Evolutionary conservation across 768 basidiomycete species (phyloP), one percentile per base, ranked within the genome.

Genomic region (Phlebiopsis gigantea): DNA sequence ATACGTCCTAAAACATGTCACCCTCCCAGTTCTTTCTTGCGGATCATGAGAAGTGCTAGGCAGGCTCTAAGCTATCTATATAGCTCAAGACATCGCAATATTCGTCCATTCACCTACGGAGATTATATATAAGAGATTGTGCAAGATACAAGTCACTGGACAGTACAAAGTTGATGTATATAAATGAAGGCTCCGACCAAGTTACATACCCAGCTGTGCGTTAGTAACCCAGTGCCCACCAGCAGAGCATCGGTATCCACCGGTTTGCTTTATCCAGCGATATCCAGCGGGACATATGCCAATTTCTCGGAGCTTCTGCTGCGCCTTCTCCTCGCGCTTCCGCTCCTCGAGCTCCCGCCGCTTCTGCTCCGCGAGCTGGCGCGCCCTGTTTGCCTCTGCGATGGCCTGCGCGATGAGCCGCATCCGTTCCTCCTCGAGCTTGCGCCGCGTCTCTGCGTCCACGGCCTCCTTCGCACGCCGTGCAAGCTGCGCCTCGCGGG

Each of bases 221-320:
- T 74, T 58, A 12, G 53, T 48, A 5, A 80, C 59, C 54, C 69
- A 78, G 62, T 81, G 80, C 1, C 43, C n/a, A 0, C 81, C 79
- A 1, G 75, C 81, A 1, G 69, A 63, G 59, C 80, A 82, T 12
- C 78, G 64, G 67, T 78, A 82, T 2, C 79, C 79, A 4, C 49
- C 60, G 0, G 10, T 2, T 52, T 73, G 69, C 46, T 65, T 70
- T 48, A 76, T 72, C 82, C 80, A 83, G 8, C 19, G 62, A 56
- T 61, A 83, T 1, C 80, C 81, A 21, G 59, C 67, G 2, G 65
- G 63, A 59, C 85, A 86, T 1, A 77, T 65, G 0, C 85, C 84
- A 71, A 84, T 77, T 0, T 53, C 24, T 0, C 73, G 68, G 15
- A 83, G 60, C 52, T 70, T 77, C 29, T 53, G 57, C 66, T 79